Percentiles rank a stretch among this genome's conserved stretches.
phyloP scores from a whole-genome alignment of 441 rosid species.

The Melianthus villosus region DNA sequence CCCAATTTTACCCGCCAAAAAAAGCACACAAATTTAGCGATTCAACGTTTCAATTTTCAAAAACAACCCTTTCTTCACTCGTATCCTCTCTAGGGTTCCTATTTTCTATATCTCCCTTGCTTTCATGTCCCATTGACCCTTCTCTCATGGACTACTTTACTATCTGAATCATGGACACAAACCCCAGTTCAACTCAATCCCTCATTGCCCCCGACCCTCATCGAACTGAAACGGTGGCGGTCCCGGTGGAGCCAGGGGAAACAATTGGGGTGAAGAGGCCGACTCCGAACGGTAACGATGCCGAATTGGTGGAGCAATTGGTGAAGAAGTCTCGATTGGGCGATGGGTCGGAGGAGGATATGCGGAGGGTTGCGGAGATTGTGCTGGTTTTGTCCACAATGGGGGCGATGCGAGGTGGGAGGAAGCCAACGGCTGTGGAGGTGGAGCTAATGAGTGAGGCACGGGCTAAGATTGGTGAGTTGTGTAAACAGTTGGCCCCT shows the following conservation, averaged over 20 bases:
- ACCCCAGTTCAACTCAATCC: no score
- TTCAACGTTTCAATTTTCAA: conserved; percentile 7
- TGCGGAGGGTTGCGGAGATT: conserved; percentile 67
- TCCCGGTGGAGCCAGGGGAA: not conserved
- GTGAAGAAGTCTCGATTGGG: conserved; percentile 29
- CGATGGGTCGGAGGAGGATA: conserved; percentile 9
- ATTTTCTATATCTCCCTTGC: not conserved
- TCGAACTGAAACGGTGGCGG: not conserved
- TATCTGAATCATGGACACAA: no score
- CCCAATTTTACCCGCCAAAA: conserved; percentile 7
- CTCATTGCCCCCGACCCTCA: conserved; percentile 2
- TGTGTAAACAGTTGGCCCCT: conserved; percentile 41
- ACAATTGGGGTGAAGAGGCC: conserved; percentile 23
- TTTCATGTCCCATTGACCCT: no score
- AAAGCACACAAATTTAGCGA: no score
- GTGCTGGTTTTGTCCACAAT: conserved; percentile 64
- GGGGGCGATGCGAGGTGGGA: conserved; percentile 55
- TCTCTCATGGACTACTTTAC: no score
- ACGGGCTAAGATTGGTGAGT: conserved; percentile 40
- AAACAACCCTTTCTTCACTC: conserved; percentile 11
- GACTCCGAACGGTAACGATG: conserved; percentile 14
- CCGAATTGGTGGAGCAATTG: conserved; percentile 8
- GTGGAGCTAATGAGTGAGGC: conserved; percentile 59
- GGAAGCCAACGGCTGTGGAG: conserved; percentile 51
- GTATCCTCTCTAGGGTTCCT: conserved; percentile 18